phyloP scores from a whole-genome alignment of 2,329 filamentous ascomycete species.

The Fusarium agapanthi region DNA sequence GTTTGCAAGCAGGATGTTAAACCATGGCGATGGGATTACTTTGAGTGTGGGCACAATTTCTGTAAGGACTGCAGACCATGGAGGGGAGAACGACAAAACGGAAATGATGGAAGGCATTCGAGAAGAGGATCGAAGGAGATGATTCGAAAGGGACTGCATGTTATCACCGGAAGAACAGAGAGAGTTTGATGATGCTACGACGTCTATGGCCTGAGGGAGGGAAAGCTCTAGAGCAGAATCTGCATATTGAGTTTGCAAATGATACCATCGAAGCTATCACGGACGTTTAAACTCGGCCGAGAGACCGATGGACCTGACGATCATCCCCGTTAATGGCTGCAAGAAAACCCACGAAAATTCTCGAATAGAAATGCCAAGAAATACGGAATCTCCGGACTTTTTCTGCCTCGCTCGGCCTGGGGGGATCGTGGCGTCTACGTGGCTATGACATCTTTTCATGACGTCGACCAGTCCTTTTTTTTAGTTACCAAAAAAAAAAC shows the following conservation, averaged over 20 bases:
- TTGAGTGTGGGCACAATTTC: slow-evolving; percentile 18
- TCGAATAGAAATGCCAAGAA: slow-evolving; percentile 4
- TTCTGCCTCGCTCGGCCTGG: slow-evolving; percentile 21
- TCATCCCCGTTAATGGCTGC: slow-evolving; percentile 1
- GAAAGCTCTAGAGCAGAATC: not conserved
- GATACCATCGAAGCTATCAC: not conserved
- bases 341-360: not conserved
- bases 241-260: not conserved
- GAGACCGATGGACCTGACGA: slow-evolving; percentile 15
- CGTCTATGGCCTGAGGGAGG: no score
- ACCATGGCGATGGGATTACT: slow-evolving; percentile 23
- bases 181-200: not conserved
- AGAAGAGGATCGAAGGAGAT: slow-evolving; percentile 42
- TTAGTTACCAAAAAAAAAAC: not conserved
- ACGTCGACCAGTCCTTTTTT: slow-evolving; percentile 13
- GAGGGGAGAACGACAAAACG: not conserved
- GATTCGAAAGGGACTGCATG: slow-evolving; percentile 6
- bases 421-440: not conserved
- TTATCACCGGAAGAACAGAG: slow-evolving; percentile 1
- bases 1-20: slow-evolving; percentile 25
- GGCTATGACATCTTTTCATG: slow-evolving; percentile 13
- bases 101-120: not conserved
- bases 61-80: slow-evolving; percentile 24
- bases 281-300: slow-evolving; percentile 30
- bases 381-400: not conserved